Evolutionary conservation across 495 filamentous ascomycete species (phyloP).

Genomic region (Rhizodiscina lignyota): DNA sequence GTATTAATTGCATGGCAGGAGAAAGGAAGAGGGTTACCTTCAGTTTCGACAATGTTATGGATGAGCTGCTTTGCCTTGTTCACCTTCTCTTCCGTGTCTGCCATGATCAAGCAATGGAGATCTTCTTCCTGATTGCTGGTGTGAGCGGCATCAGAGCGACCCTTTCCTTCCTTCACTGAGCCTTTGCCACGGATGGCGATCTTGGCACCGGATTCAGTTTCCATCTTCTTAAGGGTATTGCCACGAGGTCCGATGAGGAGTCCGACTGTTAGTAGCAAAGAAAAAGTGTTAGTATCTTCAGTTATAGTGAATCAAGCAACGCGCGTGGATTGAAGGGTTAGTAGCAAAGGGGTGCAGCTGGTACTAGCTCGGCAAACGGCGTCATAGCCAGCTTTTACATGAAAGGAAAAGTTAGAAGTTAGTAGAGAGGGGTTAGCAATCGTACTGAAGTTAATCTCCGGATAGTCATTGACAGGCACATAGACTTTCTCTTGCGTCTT

Average conservation of each 20-base stretch:
- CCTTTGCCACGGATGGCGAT: constrained; percentile 99
- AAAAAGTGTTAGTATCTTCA: constrained; percentile 74
- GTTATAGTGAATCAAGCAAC: constrained; percentile 16
- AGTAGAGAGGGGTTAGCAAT: constrained; percentile 84
- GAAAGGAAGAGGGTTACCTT: constrained; percentile 31
- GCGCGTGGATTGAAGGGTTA: constrained; percentile 11
- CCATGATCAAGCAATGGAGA: constrained; percentile 97
- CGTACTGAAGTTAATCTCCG: constrained; percentile 99
- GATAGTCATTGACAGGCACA: constrained; percentile 99
- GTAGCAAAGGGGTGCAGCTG: no score
- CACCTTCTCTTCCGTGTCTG: constrained; percentile 95
- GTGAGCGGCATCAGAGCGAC: constrained; percentile 94
- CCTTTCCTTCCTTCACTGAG: constrained; percentile 98
- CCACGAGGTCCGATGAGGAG: constrained; percentile 99
- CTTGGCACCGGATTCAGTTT: constrained; percentile 88
- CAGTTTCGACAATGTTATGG: constrained; percentile 94
- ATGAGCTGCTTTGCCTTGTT: constrained; percentile 96
- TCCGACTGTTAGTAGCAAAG: constrained; percentile 84
- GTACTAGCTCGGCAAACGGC: background rate
- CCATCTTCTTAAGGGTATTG: constrained; percentile 99
- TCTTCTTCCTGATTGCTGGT: constrained; percentile 99
- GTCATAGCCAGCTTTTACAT: background rate
- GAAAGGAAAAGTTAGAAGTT: constrained; percentile 33
- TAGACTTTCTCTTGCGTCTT: constrained; percentile 99
- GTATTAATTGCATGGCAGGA: background rate